Conservation (phyloP, 2,329 filamentous ascomycete species). For the Fusarium falciforme region DNA sequence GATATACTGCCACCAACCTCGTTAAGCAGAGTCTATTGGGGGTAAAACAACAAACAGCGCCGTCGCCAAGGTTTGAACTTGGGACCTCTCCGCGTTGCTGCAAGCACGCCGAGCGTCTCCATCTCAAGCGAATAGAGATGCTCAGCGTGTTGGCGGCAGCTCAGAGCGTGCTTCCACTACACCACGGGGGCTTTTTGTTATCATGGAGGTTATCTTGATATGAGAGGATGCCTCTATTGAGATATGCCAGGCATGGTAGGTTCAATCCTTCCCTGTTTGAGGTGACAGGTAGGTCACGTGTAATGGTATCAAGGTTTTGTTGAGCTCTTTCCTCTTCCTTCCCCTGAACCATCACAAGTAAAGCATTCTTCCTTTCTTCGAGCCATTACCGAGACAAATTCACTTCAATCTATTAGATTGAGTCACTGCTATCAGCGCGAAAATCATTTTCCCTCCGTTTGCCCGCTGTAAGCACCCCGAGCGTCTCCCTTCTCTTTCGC, state of each 20-base stretch:
- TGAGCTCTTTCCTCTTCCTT: not conserved
- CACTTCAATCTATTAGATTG: not conserved
- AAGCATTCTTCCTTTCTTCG: not conserved
- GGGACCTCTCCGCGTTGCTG: too few relatives aligned
- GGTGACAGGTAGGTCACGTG: not conserved
- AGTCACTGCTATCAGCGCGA: too few relatives aligned
- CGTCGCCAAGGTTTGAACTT: too few relatives aligned
- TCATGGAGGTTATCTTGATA: too few relatives aligned
- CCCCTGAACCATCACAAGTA: not conserved
- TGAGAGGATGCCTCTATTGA: not conserved
- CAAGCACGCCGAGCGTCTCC: too few relatives aligned
- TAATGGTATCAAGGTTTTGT: not conserved
- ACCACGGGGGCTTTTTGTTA: not conserved
- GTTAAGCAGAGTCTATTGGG: too few relatives aligned
- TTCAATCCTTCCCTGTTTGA: accelerated
- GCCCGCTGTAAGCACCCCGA: not conserved
- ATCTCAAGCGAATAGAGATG: too few relatives aligned
- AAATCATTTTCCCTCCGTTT: not conserved
- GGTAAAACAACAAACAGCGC: too few relatives aligned
- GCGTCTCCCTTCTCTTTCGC: too few relatives aligned
- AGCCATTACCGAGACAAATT: not conserved
- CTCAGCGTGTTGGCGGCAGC: too few relatives aligned
- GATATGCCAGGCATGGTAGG: not conserved
- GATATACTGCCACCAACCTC: too few relatives aligned
- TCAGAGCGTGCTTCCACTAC: not conserved